Conservation (phyloP, 2,329 filamentous ascomycete species). For the Colletotrichum musae region DNA sequence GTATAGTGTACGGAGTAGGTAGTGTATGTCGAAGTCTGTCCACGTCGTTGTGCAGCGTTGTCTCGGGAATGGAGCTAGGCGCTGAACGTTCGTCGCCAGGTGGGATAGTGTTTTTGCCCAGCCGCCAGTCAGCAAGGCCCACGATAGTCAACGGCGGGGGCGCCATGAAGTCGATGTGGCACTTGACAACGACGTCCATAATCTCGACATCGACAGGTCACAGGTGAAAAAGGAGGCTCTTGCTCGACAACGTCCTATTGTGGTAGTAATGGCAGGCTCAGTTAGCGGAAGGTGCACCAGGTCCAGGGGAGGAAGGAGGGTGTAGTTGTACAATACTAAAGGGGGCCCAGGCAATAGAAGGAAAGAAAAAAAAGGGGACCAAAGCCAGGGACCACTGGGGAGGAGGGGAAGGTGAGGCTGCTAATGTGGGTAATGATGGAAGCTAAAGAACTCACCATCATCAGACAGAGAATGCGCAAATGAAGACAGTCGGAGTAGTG, state of each 20-base stretch:
- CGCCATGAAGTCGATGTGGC: conserved; percentile 17
- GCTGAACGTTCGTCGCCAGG: neutral
- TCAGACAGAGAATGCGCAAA: neutral
- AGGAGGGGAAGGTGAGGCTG: too few species aligned
- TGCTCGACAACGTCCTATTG: too few species aligned
- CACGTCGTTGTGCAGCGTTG: conserved; percentile 24
- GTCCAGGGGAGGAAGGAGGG: too few species aligned
- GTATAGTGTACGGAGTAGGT: too few species aligned
- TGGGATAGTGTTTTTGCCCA: neutral
- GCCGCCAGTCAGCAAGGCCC: conserved; percentile 19
- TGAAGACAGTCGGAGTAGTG: neutral
- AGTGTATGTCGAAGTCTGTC: neutral
- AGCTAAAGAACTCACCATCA: conserved; percentile 1
- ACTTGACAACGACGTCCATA: conserved; percentile 14
- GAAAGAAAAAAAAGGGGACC: too few species aligned
- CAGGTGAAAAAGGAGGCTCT: neutral
- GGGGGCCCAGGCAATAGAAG: too few species aligned
- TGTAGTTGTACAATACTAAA: too few species aligned
- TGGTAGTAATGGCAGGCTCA: too few species aligned
- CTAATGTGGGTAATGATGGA: conserved; percentile 5
- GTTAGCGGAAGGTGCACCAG: too few species aligned
- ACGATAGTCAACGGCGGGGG: conserved; percentile 20
- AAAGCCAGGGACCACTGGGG: too few species aligned
- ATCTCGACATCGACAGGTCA: neutral
- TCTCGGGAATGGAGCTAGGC: conserved; percentile 14